Percentiles rank a stretch among this genome's conserved stretches.
Evolutionary conservation across 805 yeast species (phyloP).

Genomic region (Myxozyma nipponensis): DNA sequence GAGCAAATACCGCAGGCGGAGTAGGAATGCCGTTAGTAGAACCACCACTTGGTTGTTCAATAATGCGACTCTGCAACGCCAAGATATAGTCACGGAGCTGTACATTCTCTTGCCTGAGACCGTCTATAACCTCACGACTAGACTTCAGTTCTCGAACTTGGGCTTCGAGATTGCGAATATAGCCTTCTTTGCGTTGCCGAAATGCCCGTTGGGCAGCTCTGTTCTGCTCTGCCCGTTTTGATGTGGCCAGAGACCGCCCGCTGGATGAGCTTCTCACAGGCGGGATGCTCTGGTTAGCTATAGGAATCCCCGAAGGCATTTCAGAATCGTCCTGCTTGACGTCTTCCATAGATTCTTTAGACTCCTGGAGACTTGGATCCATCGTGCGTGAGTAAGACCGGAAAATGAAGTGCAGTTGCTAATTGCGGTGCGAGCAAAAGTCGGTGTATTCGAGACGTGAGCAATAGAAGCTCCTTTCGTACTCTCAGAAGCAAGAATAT

Average conservation of each 20-base stretch:
- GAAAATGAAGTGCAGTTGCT: too few species aligned
- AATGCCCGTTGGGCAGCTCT: constrained; percentile 90
- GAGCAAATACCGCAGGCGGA: constrained; percentile 39
- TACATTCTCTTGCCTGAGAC: constrained; percentile 64
- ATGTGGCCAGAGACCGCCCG: constrained; percentile 50
- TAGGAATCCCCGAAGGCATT: too few species aligned
- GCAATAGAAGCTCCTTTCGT: too few species aligned
- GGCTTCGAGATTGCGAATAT: constrained; percentile 73
- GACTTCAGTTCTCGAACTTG: constrained; percentile 60
- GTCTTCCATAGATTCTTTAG: too few species aligned
- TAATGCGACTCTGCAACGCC: constrained; percentile 62
- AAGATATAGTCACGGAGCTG: constrained; percentile 69
- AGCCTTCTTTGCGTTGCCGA: constrained; percentile 75
- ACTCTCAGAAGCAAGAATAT: too few species aligned
- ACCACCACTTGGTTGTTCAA: constrained; percentile 45
- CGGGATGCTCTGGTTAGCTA: too few species aligned
- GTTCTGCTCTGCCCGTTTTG: constrained; percentile 89
- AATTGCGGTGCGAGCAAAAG: too few species aligned
- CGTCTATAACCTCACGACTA: constrained; percentile 62
- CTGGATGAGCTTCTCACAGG: constrained; percentile 18
- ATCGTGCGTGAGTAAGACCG: too few species aligned
- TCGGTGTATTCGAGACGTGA: too few species aligned
- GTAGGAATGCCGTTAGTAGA: constrained; percentile 41
- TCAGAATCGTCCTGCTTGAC: too few species aligned
- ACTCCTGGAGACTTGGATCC: too few species aligned